Percentiles rank a stretch among this genome's conserved stretches.
Evolutionary conservation across 2,329 filamentous ascomycete species (phyloP).

Genomic region (Fusarium annulatum): DNA sequence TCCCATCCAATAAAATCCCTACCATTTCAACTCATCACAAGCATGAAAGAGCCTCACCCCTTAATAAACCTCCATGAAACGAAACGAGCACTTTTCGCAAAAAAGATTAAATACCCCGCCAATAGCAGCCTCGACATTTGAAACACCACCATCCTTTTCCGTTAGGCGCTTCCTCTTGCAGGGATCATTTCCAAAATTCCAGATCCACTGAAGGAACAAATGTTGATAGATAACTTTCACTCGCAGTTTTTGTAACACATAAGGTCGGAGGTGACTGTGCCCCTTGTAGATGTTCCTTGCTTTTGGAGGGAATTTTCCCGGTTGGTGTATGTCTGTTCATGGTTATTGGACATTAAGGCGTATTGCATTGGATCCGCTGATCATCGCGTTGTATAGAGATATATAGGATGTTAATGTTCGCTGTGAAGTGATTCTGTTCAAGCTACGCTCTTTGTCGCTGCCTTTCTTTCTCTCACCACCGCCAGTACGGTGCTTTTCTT

Average conservation of each 20-base stretch:
- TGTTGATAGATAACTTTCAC: not conserved
- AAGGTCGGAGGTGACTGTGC: not conserved
- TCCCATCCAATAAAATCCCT: not conserved
- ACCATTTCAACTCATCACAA: not conserved
- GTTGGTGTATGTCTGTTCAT: not conserved
- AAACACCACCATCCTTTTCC: constrained; percentile 17
- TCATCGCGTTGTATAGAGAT: not conserved
- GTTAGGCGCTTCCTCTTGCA: constrained; percentile 23
- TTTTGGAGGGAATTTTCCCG: not conserved
- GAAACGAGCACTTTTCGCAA: constrained; percentile 15
- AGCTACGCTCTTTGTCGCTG: constrained; percentile 21
- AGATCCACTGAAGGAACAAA: not conserved
- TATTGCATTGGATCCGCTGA: not conserved
- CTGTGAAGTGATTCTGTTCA: not conserved
- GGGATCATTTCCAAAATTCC: not conserved
- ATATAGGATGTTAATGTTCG: not conserved
- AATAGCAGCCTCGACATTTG: constrained; percentile 32
- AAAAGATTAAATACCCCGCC: constrained; percentile 18
- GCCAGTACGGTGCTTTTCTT: constrained; percentile 23
- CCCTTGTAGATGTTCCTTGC: constrained; percentile 2
- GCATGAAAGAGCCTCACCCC: constrained; percentile 5
- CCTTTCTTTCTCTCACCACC: constrained; percentile 23
- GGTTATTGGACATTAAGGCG: constrained; percentile 31
- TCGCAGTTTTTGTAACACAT: constrained; percentile 14
- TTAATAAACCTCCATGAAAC: constrained; percentile 25